Evolutionary conservation across 1,284 basidiomycete genomes (phyloP).

Genomic region (Sphagnurus paluster): DNA sequence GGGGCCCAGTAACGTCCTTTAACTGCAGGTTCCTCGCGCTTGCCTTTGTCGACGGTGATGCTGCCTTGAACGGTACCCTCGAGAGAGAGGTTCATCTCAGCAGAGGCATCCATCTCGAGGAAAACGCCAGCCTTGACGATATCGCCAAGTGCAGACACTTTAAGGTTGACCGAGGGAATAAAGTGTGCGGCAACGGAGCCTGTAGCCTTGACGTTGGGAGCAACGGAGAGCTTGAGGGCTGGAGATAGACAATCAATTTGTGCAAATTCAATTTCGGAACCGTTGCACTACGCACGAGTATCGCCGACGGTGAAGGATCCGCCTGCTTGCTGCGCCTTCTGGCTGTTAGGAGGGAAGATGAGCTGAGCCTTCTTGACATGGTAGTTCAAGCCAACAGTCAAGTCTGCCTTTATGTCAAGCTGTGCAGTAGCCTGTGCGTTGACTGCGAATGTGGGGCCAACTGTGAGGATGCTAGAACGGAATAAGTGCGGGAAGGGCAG

Average conservation of each 20-base stretch:
- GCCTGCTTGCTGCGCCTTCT: slow-evolving; percentile 22
- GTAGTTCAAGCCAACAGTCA: slow-evolving; percentile 41
- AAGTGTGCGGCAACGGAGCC: slow-evolving; percentile 47
- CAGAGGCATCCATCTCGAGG: slow-evolving; percentile 46
- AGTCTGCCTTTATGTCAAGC: slow-evolving; percentile 37
- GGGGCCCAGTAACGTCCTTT: slow-evolving; percentile 12
- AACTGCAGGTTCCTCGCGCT: slow-evolving; percentile 6
- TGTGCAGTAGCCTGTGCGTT: slow-evolving; percentile 33
- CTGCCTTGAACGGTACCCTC: slow-evolving; percentile 24
- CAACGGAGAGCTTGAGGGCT: slow-evolving; percentile 44
- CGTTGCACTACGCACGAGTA: slow-evolving; percentile 43
- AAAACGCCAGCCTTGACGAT: slow-evolving; percentile 38
- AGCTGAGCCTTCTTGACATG: slow-evolving; percentile 37
- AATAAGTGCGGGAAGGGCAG: not conserved
- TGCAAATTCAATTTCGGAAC: slow-evolving; percentile 1
- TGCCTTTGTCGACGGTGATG: slow-evolving; percentile 6
- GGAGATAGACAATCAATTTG: slow-evolving; percentile 3
- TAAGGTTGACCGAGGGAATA: slow-evolving; percentile 48
- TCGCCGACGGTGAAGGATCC: slow-evolving; percentile 34
- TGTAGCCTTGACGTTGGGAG: slow-evolving; percentile 36
- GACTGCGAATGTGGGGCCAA: slow-evolving; percentile 41
- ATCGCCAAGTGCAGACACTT: slow-evolving; percentile 39
- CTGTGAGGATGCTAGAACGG: slow-evolving; percentile 33
- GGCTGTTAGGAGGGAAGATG: slow-evolving; percentile 40
- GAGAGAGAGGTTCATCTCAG: slow-evolving; percentile 35